Percentiles rank a stretch among this genome's conserved stretches.
These are phyloP conservation scores for Arabidopsis suecica DNA, from an alignment of 345 rosid species.

Conservation along the genomic window DNA sequence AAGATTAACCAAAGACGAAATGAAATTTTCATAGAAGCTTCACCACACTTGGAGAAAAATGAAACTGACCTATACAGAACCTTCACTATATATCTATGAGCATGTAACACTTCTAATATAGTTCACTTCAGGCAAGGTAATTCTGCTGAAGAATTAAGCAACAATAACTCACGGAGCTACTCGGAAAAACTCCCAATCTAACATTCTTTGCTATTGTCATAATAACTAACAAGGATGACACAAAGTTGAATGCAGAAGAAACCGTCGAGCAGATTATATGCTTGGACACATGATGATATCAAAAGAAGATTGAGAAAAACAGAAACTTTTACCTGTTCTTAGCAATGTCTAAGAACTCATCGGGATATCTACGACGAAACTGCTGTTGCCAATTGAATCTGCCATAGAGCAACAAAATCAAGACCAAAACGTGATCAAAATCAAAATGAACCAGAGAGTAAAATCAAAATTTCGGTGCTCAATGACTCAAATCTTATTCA, in stretches of 20 bases:
- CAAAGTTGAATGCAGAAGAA: conserved; percentile 5
- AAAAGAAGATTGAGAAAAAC: conserved; percentile 1
- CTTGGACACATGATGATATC: neutral
- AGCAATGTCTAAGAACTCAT: conserved; percentile 91
- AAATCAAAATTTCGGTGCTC: neutral
- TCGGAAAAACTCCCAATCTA: neutral
- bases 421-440: conserved; percentile 2
- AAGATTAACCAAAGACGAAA: conserved; percentile 30
- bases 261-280: neutral
- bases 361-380: conserved; percentile 82
- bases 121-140: neutral
- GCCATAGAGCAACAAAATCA: conserved; percentile 20
- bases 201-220: neutral
- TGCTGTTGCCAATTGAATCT: conserved; percentile 95
- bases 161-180: neutral
- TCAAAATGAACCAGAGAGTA: neutral
- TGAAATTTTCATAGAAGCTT: neutral
- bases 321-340: conserved; percentile 58
- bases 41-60: neutral
- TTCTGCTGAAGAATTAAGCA: neutral
- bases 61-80: neutral
- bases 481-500: neutral
- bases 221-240: neutral
- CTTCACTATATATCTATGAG: neutral
- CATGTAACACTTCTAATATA: neutral